Evolutionary conservation across 179 eudicot genomes (phyloP), one percentile per base, ranked within the genome.

Genomic region (Heliamphora pulchella): DNA sequence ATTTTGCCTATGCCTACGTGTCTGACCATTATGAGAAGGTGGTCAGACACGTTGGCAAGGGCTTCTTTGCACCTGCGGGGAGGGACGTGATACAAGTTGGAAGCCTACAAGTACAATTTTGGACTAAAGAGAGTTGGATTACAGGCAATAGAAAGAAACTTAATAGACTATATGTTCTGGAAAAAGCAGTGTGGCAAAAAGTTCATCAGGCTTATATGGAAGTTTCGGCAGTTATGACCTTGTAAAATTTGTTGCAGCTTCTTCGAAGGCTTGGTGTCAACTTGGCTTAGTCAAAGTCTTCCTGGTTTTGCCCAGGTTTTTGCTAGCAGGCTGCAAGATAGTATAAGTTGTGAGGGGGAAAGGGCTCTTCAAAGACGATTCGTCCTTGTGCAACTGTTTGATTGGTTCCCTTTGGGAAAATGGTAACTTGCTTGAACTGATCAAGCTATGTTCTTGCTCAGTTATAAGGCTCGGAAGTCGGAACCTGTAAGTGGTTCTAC

Each of bases 291-390:
- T 2, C 0, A 71, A 17, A 10, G 10, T 4, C 0, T 15, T 47
- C 74, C 74, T 71, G 39, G 18, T 20, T 50, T 50, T 48, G 58
- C 8, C 14, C 14, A 61, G 59, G 41, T 22, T 2, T 46, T 44
- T 89, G 14, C 86, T 83, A 43, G 91, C 89, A 78, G 67, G 31
- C 67, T 58, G 22, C 75, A n/a, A 48, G 55, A 48, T 1, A 22
- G 18, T 4, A 18, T 51, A 44, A 72, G 43, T 13, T 72, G 1
- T 3, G 15, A 48, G 15, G 20, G 22, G 62, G 13, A 31, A 73
- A 54, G 3, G 44, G 48, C 17, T 14, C 20, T 11, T 54, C 31
- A 22, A 13, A 58, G 39, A 46, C 22, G 8, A n/a, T 51, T 20
- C 59, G 4, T 20, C 76, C 14, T 73, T 53, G 44, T 20, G 44